Percentiles rank a stretch among this genome's conserved stretches.
Evolutionary conservation across 192 early-diverging fungal genomes (phyloP).

Genomic region (Coemansia sp.): DNA sequence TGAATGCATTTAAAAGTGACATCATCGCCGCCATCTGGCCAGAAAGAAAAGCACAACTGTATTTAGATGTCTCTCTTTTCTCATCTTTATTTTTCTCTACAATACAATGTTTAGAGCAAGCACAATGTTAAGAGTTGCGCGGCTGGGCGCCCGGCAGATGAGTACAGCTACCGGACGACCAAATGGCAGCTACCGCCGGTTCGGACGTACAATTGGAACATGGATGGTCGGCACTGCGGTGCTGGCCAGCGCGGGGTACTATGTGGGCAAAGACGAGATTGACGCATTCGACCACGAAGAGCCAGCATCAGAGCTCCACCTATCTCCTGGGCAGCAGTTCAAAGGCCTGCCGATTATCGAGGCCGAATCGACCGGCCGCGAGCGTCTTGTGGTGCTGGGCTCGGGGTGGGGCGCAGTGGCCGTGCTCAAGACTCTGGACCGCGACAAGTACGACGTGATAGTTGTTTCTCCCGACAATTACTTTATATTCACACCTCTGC

Average conservation of each 20-base stretch:
- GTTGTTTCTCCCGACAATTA: conserved; percentile 85
- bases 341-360: conserved; percentile 33
- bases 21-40: no score
- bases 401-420: conserved; percentile 57
- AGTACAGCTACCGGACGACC: not conserved
- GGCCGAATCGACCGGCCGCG: conserved; percentile 19
- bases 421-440: conserved; percentile 69
- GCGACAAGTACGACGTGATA: conserved; percentile 72
- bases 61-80: conserved; percentile 4
- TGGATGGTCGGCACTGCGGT: conserved; percentile 24
- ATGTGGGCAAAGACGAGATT: conserved; percentile 34
- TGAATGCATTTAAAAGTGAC: no score
- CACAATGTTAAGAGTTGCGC: not conserved
- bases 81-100: not conserved
- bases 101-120: not conserved
- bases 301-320: conserved; percentile 36
- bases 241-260: conserved; percentile 20
- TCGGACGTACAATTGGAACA: conserved; percentile 21
- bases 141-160: not conserved
- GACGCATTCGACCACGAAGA: conserved; percentile 41
- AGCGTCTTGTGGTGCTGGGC: conserved; percentile 54
- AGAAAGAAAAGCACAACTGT: no score
- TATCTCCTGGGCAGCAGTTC: conserved; percentile 8
- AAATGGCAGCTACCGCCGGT: conserved; percentile 8
- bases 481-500: conserved; percentile 79